Percentiles rank a stretch among this genome's conserved stretches.
These are phyloP conservation scores for Irpex lacteus DNA, from an alignment of 1,284 basidiomycete genomes.

Conservation along the genomic window DNA sequence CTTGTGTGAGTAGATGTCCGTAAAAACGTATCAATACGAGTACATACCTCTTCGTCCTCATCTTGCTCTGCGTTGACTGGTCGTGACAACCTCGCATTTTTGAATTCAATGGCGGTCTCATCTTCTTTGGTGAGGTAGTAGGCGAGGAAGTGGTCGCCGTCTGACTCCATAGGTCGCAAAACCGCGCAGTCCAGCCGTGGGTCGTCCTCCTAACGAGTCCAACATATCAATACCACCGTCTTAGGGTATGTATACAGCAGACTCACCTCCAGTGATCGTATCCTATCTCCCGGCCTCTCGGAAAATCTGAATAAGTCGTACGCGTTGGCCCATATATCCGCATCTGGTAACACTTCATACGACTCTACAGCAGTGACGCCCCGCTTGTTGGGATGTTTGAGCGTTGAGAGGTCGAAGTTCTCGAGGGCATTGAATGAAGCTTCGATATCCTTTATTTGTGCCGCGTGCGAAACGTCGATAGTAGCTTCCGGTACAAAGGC, in stretches of 20 bases:
- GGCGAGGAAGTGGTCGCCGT: slow-evolving; percentile 85
- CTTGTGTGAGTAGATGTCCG: slow-evolving; percentile 10
- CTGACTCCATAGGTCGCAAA: slow-evolving; percentile 81
- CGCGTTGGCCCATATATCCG: slow-evolving; percentile 85
- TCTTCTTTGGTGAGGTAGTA: slow-evolving; percentile 86
- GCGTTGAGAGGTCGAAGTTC: slow-evolving; percentile 50
- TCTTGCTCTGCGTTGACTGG: slow-evolving; percentile 45
- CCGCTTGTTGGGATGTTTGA: slow-evolving; percentile 81
- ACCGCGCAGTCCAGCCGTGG: slow-evolving; percentile 82
- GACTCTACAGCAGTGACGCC: slow-evolving; percentile 77
- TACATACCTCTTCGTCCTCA: slow-evolving; percentile 38
- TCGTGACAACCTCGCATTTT: slow-evolving; percentile 24
- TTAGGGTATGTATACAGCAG: not conserved
- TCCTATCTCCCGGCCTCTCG: slow-evolving; percentile 80
- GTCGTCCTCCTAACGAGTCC: slow-evolving; percentile 55
- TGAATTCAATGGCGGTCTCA: slow-evolving; percentile 37
- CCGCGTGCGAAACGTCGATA: slow-evolving; percentile 75
- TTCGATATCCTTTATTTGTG: slow-evolving; percentile 83
- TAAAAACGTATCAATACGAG: not conserved
- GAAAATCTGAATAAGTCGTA: slow-evolving; percentile 89
- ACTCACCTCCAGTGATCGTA: slow-evolving; percentile 56
- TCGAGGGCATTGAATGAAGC: slow-evolving; percentile 74
- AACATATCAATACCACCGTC: not conserved
- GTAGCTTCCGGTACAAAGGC: slow-evolving; percentile 47
- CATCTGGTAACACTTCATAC: slow-evolving; percentile 85